Percentiles rank a stretch among this genome's conserved stretches.
Conservation (phyloP, 352 stramenopile species). For the Globisporangium middletonii region DNA sequence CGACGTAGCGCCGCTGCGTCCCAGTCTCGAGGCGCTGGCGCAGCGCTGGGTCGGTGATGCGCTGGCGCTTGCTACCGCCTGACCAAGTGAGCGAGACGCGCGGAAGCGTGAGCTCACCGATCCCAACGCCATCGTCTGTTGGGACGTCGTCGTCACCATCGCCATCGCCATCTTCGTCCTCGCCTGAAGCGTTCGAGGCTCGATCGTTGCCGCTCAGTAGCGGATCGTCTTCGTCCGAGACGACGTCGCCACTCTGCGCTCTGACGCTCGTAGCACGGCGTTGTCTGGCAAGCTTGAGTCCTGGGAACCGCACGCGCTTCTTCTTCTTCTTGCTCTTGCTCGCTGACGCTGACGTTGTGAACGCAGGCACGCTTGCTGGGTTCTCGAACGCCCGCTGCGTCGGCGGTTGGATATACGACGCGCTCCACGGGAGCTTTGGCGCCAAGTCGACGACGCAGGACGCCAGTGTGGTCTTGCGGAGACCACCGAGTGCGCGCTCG, state of each 20-base stretch:
- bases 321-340: not conserved
- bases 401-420: slow-evolving; percentile 32
- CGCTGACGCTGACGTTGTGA: not conserved
- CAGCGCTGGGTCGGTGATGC: slow-evolving; percentile 37
- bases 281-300: slow-evolving; percentile 1
- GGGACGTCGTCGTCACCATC: slow-evolving; percentile 2
- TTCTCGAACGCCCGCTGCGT: slow-evolving; percentile 40
- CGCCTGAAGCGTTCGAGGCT: not conserved
- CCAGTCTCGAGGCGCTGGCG: slow-evolving; percentile 36
- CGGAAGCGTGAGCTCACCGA: slow-evolving; percentile 40
- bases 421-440: slow-evolving; percentile 65
- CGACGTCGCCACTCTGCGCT: not conserved
- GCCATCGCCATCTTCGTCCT: slow-evolving; percentile 6
- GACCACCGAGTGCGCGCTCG: slow-evolving; percentile 40
- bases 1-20: slow-evolving; percentile 46
- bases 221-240: slow-evolving; percentile 10
- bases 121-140: slow-evolving; percentile 50
- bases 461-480: slow-evolving; percentile 48
- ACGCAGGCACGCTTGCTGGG: slow-evolving; percentile 12
- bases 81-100: slow-evolving; percentile 15
- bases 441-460: slow-evolving; percentile 52
- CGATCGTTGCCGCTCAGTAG: not conserved
- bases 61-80: slow-evolving; percentile 1
- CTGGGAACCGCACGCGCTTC: slow-evolving; percentile 1
- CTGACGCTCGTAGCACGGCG: no score